phyloP scores from a whole-genome alignment of 768 basidiomycete genomes.

The Kwoniella botswanensis region DNA sequence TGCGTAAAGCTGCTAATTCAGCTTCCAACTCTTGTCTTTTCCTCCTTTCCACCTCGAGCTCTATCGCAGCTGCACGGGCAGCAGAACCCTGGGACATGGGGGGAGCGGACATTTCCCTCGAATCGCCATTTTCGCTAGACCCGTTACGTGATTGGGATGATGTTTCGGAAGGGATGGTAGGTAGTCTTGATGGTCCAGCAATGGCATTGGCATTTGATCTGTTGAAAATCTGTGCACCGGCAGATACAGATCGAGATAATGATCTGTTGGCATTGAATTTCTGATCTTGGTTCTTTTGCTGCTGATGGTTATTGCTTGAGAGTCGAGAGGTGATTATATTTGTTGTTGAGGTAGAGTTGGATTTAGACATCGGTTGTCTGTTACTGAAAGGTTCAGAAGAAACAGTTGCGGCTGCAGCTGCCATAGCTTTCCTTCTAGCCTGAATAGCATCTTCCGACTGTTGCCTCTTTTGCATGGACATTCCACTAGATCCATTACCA shows the following conservation, averaged over 20 bases:
- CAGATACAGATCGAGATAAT: slow-evolving; percentile 42
- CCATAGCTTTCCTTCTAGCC: slow-evolving; percentile 31
- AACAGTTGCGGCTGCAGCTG: not conserved
- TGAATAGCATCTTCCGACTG: slow-evolving; percentile 25
- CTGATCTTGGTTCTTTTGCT: not conserved
- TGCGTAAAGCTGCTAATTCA: slow-evolving; percentile 13
- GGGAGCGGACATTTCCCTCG: slow-evolving; percentile 1
- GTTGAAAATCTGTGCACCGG: slow-evolving; percentile 29
- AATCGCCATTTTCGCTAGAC: slow-evolving; percentile 13
- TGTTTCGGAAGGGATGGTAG: slow-evolving; percentile 40
- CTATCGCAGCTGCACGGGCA: slow-evolving; percentile 37
- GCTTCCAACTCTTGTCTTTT: slow-evolving; percentile 22
- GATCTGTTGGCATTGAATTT: slow-evolving; percentile 19
- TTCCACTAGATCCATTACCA: not conserved
- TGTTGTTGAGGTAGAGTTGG: slow-evolving; percentile 23
- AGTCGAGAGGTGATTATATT: not conserved
- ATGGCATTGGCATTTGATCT: slow-evolving; percentile 8
- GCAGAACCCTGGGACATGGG: slow-evolving; percentile 42
- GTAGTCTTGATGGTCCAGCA: slow-evolving; percentile 28
- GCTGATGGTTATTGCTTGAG: not conserved
- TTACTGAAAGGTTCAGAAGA: slow-evolving; percentile 5
- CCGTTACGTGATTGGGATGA: slow-evolving; percentile 13
- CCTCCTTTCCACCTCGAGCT: slow-evolving; percentile 38
- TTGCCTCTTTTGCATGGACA: not conserved
- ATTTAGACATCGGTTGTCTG: slow-evolving; percentile 21